Base-by-base conservation (phyloP, 1,139 yeast genomes). In the Taphrina sp. region DNA sequence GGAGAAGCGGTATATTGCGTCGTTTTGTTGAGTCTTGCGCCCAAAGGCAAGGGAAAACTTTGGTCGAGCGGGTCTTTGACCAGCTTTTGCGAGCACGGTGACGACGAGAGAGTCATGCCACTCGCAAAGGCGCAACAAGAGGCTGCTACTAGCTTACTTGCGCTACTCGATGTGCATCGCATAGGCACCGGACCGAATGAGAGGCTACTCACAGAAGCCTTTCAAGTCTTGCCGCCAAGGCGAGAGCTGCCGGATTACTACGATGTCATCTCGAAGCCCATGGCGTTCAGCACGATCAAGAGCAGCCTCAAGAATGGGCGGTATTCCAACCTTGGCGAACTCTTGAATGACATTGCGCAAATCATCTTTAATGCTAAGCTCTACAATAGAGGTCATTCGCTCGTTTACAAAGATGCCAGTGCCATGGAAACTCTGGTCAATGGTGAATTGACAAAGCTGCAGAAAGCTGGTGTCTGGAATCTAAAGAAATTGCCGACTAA, bases 341-440 rank as follows among this genome's bases (percentile, higher is more conserved):
- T 88, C 67, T 72, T 90, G 38, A 77, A 74, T 58, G 96, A 89
- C 67, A 68, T 89, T 60, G 89, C 84, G 0, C 92, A 86, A 68
- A 85, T 90, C 49, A 78, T 87, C 0, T 87, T 95, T 89, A 90
- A 90, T 67, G 96, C 96, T 2, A 79, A 88, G 60, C 78, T 83
- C 44, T 90, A 83, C 69, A 90, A 90, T 67, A 82, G 82, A 58
- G 82, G 80, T 61, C 81, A 78, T 12, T 81, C 90, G 0, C 74
- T 74, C 14, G 83, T 85, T 51, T 85, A 84, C 69, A 74, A 75
- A 36, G 86, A 85, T 63, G 96, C 96, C 0, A 74, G 78, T 14
- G 75, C 82, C 26, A 70, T 90, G 62, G 94, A 89, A 65, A 71
- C 76, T 46, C 85, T 73, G 67, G 69, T 89, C 52, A 74, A 70